phyloP scores from a whole-genome alignment of 495 filamentous ascomycete species.

The Pyrenula aspistea region DNA sequence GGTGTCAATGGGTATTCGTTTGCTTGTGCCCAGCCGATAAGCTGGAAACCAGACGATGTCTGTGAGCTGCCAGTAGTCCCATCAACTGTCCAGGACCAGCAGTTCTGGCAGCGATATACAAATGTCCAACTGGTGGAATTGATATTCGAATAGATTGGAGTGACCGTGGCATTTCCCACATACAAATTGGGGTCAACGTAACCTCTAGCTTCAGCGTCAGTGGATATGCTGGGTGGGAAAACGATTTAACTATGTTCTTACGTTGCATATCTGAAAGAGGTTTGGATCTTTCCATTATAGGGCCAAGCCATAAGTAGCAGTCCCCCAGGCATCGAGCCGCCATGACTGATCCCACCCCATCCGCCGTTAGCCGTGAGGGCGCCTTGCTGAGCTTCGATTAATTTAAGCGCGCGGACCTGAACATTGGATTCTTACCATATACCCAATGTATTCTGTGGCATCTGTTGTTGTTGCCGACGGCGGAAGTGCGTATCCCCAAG shows the following conservation, averaged over 20 bases:
- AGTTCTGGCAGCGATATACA: constrained; percentile 52
- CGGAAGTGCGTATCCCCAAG: constrained; percentile 46
- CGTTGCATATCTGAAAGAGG: constrained; percentile 42
- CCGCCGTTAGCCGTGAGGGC: constrained; percentile 19
- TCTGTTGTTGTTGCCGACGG: constrained; percentile 33
- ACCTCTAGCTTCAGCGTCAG: constrained; percentile 12
- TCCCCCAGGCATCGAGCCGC: constrained; percentile 45
- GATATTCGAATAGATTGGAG: constrained; percentile 42
- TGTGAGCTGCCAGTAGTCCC: constrained; percentile 31
- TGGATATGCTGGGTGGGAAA: neutral
- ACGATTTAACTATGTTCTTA: constrained; percentile 4
- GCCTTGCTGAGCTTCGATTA: constrained; percentile 10
- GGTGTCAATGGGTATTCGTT: constrained; percentile 9
- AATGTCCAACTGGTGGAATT: constrained; percentile 40
- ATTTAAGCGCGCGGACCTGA: no score
- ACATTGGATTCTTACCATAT: constrained; percentile 17
- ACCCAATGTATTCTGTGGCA: constrained; percentile 47
- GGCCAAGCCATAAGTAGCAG: constrained; percentile 47
- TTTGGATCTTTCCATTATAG: constrained; percentile 34
- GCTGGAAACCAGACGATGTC: constrained; percentile 23
- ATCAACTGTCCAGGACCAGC: constrained; percentile 43
- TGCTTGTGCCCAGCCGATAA: constrained; percentile 33
- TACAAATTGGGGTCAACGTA: constrained; percentile 47
- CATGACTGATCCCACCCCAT: constrained; percentile 46
- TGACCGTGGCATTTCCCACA: constrained; percentile 41